Evolutionary conservation across 768 basidiomycete genomes (phyloP).

Genomic region (Kwoniella sp.): DNA sequence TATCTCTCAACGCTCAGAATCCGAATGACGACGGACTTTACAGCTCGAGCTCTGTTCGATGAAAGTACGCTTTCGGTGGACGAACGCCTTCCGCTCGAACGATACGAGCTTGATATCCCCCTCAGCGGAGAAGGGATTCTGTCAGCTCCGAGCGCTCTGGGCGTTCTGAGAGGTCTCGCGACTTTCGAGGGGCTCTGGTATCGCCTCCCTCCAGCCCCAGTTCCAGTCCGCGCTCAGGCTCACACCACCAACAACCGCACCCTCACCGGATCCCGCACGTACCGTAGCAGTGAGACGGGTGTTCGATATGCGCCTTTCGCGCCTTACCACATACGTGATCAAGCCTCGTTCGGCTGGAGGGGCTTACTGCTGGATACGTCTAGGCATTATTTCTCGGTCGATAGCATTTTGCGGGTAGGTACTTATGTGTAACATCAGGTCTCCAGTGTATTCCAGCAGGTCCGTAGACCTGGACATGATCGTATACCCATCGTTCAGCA

Average conservation of each 20-base stretch:
- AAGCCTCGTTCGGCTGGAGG: slow-evolving; percentile 67
- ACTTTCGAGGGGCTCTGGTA: slow-evolving; percentile 77
- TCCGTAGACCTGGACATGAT: not conserved
- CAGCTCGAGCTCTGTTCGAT: slow-evolving; percentile 58
- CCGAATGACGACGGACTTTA: not conserved
- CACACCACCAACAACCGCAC: too few species aligned
- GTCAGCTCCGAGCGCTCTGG: slow-evolving; percentile 66
- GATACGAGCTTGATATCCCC: slow-evolving; percentile 66
- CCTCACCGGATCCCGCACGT: too few species aligned
- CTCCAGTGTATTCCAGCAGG: not conserved
- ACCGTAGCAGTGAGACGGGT: too few species aligned
- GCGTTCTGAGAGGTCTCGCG: slow-evolving; percentile 72
- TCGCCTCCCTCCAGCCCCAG: slow-evolving; percentile 10
- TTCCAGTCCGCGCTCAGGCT: not conserved
- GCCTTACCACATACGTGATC: slow-evolving; percentile 62
- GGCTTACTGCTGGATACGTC: slow-evolving; percentile 81
- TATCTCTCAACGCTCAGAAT: not conserved
- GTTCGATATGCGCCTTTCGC: slow-evolving; percentile 31
- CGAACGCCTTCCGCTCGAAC: slow-evolving; percentile 61
- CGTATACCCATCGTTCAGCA: too few species aligned
- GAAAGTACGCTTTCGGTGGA: slow-evolving; percentile 63
- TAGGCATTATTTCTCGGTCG: slow-evolving; percentile 64
- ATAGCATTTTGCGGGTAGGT: slow-evolving; percentile 21
- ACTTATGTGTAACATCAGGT: too few species aligned
- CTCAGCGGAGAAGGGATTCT: slow-evolving; percentile 61